Evolutionary conservation across 768 basidiomycete species (phyloP), one percentile per base, ranked within the genome.

Genomic region (Amanita rubescens): DNA sequence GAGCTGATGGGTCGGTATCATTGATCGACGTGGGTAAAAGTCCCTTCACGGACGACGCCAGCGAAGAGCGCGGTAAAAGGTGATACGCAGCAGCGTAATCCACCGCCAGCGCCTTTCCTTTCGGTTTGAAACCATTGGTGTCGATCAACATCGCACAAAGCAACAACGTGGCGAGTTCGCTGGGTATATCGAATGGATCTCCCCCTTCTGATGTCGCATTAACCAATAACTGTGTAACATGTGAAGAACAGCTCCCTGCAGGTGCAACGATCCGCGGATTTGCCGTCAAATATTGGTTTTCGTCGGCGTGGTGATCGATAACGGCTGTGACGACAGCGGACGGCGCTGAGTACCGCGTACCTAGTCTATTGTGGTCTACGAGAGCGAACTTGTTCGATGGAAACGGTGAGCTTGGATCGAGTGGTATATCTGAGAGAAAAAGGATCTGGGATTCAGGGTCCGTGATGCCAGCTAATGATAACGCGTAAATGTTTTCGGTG

Each of bases 271-370:
- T 68, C 19, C 94, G 80, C 2, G 88, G 86, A n/a, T 76, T 67
- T 0, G 82, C 82, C 50, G 79, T 75, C 4, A 65, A 67, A 65
- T 96, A 79, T 1, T 75, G 66, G 0, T 76, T 74, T 62, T 98
- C 94, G 66, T 99, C 95, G 14, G 75, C 82, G 62, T 98, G 94
- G 63, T 99, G 95, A 65, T 99, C 96, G 24, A 98, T 71, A 50
- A 98, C 74, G 2, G 87, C 84, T 0, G 79, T 73, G 9, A 98
- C 90, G n/a, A 69, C 67, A 0, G 73, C 69, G 33, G 66, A 62
- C 0, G 73, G 67, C 2, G 55, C 35, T 2, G 68, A 58, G 63
- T 80, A 86, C 34, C 62, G 60, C 1, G 70, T 60, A 24, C 66
- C 69, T 19, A 96, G 76, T 6, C 74, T 73, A 63, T 98, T 99